Conservation (phyloP, 306 rosid genomes). For the Inga laurina region DNA sequence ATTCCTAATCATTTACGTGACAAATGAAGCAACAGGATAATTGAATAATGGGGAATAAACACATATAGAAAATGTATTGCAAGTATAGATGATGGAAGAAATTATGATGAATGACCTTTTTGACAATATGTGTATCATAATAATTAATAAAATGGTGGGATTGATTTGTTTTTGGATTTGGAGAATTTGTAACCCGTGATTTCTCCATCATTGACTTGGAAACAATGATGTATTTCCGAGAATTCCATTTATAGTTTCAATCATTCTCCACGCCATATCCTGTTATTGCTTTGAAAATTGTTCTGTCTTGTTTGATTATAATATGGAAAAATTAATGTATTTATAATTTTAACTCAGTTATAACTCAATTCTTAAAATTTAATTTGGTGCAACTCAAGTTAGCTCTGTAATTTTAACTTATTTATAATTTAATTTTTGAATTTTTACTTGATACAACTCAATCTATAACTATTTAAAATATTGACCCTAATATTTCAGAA, state of each 20-base stretch:
- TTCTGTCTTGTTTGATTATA: background rate
- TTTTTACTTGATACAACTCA: too few relatives aligned
- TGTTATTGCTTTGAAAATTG: background rate
- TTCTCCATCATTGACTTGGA: background rate
- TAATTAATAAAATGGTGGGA: background rate
- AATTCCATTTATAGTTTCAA: background rate
- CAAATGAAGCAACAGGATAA: background rate
- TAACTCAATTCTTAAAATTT: too few relatives aligned
- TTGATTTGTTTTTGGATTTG: background rate
- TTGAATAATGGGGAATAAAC: background rate
- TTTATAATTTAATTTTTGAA: too few relatives aligned
- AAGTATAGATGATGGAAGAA: background rate
- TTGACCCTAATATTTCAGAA: too few relatives aligned
- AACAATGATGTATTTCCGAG: background rate
- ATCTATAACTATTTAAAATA: too few relatives aligned
- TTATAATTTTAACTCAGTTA: too few relatives aligned
- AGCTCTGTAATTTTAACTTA: too few relatives aligned
- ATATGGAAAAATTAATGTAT: too few relatives aligned
- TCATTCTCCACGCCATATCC: background rate
- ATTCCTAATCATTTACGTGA: constrained; percentile 1
- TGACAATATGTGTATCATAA: background rate
- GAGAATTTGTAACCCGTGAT: background rate
- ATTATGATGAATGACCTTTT: background rate
- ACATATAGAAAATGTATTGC: background rate
- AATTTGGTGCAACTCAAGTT: too few relatives aligned